Evolutionary conservation across 1,139 yeast species (phyloP).

Genomic region (Magnusiomyces tetraspermus): DNA sequence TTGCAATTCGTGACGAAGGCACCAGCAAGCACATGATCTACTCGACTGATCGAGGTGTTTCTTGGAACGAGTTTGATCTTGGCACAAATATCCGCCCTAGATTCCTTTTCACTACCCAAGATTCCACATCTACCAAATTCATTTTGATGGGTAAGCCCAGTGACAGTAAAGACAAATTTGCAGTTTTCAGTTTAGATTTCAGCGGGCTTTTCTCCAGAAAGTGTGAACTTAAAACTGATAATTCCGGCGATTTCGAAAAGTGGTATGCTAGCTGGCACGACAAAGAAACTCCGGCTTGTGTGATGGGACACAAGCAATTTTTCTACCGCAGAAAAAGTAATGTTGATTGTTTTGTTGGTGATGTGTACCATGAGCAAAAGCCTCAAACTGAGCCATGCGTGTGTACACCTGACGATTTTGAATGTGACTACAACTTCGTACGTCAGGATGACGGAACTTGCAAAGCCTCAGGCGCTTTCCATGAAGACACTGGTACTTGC

Average conservation of each 20-base stretch:
- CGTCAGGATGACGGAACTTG: conserved; percentile 42
- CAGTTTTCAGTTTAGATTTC: conserved; percentile 50
- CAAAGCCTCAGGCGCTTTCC: conserved; percentile 39
- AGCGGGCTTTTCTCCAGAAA: conserved; percentile 39
- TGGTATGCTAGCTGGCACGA: conserved; percentile 50
- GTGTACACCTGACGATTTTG: conserved; percentile 60
- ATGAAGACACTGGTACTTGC: conserved; percentile 16
- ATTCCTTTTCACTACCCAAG: conserved; percentile 52
- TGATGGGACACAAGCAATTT: conserved; percentile 63
- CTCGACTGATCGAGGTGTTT: conserved; percentile 66
- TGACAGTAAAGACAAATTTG: conserved; percentile 23
- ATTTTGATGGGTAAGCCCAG: conserved; percentile 40
- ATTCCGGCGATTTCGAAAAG: conserved; percentile 53
- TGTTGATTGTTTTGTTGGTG: conserved; percentile 60
- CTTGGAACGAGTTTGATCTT: conserved; percentile 49
- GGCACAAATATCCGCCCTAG: conserved; percentile 41
- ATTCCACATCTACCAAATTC: conserved; percentile 60
- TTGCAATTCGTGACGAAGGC: conserved; percentile 44
- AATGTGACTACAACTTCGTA: conserved; percentile 57
- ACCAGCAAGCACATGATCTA: conserved; percentile 33
- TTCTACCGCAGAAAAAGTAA: conserved; percentile 59
- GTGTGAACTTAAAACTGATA: conserved; percentile 39
- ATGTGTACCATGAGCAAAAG: conserved; percentile 49
- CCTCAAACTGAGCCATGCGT: conserved; percentile 51
- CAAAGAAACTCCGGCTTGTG: conserved; percentile 47